A percentile compares a stretch with the other conserved stretches of the same genome.
Conservation (phyloP, 352 stramenopile genomes). For the Phytophthora agathidicida region DNA sequence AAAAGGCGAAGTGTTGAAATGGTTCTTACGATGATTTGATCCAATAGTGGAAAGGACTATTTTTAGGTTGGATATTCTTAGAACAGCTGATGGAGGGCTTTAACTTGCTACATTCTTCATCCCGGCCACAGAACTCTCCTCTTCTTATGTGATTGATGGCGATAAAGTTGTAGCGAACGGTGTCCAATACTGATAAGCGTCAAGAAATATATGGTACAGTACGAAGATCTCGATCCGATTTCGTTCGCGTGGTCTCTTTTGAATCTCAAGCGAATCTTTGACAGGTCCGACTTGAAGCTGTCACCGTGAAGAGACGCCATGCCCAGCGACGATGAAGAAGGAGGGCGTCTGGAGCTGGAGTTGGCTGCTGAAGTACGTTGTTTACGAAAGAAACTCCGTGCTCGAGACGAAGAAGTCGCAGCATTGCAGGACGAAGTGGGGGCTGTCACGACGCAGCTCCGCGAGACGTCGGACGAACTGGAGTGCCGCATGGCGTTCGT, state of each 20-base stretch:
- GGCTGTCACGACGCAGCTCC: slow-evolving; percentile 48
- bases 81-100: slow-evolving; percentile 1
- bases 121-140: no score
- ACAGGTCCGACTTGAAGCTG: neutral
- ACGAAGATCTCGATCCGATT: no score
- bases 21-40: slow-evolving; percentile 6
- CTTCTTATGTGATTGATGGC: no score
- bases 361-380: slow-evolving; percentile 42
- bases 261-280: slow-evolving; percentile 3
- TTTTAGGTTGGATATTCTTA: slow-evolving; percentile 1
- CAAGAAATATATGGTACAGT: no score
- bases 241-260: no score
- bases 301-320: slow-evolving; percentile 25
- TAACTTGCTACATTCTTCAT: no score
- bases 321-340: slow-evolving; percentile 30
- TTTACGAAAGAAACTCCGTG: slow-evolving; percentile 37
- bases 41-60: slow-evolving; percentile 12
- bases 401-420: slow-evolving; percentile 40
- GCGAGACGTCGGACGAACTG: slow-evolving; percentile 63
- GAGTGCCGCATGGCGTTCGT: slow-evolving; percentile 62
- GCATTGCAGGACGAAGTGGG: slow-evolving; percentile 45
- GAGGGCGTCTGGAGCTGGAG: slow-evolving; percentile 37
- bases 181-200: no score
- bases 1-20: slow-evolving; percentile 22
- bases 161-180: no score